Base-by-base conservation (phyloP, 2,329 filamentous ascomycete genomes). In the Colletotrichum gloeosporioides region DNA sequence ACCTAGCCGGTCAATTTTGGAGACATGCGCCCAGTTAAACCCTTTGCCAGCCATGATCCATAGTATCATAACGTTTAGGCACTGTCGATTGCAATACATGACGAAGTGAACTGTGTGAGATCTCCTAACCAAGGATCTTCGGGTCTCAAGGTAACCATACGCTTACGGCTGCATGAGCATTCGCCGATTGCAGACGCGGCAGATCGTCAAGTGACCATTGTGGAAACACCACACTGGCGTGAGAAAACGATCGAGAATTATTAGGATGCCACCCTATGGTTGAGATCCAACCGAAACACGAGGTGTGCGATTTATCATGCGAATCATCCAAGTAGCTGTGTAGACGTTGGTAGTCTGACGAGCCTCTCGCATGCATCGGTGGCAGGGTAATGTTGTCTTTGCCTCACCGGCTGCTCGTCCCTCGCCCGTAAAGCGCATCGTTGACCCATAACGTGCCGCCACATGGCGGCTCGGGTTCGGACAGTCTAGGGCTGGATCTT, bases 131-230 rank as follows among this genome's bases (percentile, higher is more conserved):
- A 18, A 64, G 65, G 36, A 63, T 64, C 39, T 25, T 59, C 31
- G 39, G 71, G 71, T 44, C 57, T 32, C 71, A 55, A 64, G 39
- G 59, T 57, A 57, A 69, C 71, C 65, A 59, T n/a, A 39, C 66
- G 44, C 71, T 74, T 64, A 44, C 59, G 71, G 44, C 59, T 74
- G 59, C 67, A 74, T 39, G 57, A 44, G 44, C 22, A 29, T 36
- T 62, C 44, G n/a, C n/a, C 57, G 57, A 32, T 70, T 64, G 39
- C 59, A 74, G 61, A 39, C 18, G 59, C 71, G 25, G 71, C 71
- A 73, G 65, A 73, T 71, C 59, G 36, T 74, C 72, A 71, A 71
- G 25, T 65, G 72, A 70, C 49, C 57, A 32, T 7, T 61, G 27
- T 59, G 31, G 27, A 32, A 53, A 34, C 67, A 49, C 25, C 59